These are phyloP conservation scores for Laguncularia racemosa DNA, from an alignment of 345 rosid species.

Conservation along the genomic window DNA sequence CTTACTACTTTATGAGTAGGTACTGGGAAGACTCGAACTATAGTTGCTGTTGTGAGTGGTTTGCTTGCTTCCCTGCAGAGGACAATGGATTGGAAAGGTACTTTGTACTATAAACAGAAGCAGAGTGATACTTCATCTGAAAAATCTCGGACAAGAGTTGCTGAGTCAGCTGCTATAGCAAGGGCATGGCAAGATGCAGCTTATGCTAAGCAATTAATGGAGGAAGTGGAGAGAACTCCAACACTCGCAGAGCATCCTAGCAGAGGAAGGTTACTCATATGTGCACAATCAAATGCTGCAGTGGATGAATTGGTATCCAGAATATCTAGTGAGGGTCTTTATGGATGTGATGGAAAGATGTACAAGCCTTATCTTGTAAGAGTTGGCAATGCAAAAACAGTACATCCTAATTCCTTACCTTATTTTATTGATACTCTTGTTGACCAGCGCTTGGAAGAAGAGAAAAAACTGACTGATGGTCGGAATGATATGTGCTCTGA, in stretches of 20 bases:
- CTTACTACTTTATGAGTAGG: conserved; percentile 32
- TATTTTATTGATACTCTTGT: conserved; percentile 89
- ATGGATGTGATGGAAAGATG: conserved; percentile 78
- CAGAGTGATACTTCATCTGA: conserved; percentile 27
- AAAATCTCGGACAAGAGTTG: conserved; percentile 42
- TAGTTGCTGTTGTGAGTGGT: conserved; percentile 85
- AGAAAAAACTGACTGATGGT: conserved; percentile 38
- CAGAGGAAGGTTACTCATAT: conserved; percentile 77
- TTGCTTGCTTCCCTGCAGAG: conserved; percentile 57
- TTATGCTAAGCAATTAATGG: conserved; percentile 68
- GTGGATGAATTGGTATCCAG: conserved; percentile 96
- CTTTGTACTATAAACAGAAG: conserved; percentile 23
- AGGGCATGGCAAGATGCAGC: conserved; percentile 99
- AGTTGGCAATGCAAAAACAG: conserved; percentile 90
- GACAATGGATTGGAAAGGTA: conserved; percentile 24
- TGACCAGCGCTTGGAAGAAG: conserved; percentile 74
- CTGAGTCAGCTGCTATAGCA: conserved; percentile 65
- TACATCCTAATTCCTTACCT: conserved; percentile 79
- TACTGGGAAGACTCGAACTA: conserved; percentile 94
- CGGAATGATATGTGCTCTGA: conserved; percentile 30
- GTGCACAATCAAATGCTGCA: conserved; percentile 99
- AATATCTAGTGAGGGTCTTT: conserved; percentile 67
- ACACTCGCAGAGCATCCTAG: conserved; percentile 36
- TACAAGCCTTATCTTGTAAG: conserved; percentile 93
- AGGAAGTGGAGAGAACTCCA: conserved; percentile 37